Evolutionary conservation across 495 filamentous ascomycete genomes (phyloP), one percentile per base, ranked within the genome.

Genomic region (Penicillium pulvis): DNA sequence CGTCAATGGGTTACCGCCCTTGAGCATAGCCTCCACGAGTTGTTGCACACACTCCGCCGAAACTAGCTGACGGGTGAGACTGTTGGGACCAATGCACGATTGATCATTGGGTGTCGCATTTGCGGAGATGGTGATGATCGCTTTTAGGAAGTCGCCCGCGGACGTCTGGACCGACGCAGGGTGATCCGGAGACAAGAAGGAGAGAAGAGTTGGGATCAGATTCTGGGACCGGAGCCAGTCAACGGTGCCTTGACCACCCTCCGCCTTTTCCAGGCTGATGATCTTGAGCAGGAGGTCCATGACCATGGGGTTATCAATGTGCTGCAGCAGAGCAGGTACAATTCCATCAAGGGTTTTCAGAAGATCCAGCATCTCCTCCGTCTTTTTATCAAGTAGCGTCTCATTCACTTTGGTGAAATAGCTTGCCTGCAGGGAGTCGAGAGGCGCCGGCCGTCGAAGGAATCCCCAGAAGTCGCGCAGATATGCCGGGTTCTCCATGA

Each of bases 331-430:
- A 56, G 90, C 86, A 2, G 87, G 79, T 24, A 99, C 81, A 33
- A 95, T 88, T 39, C 87, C 85, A 31, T 93, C 87, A 48, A 97
- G 65, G 3, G 87, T 87, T 69, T 90, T 94, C 60, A 98, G 82
- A 49, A 98, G 85, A 16, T 87, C 86, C 44, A 99, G 74, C 92
- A 97, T 98, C 59, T 97, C 93, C 60, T 92, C 89, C 31, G 95
- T 97, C 82, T 98, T 98, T 73, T 92, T 95, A 72, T 97, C 95
- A 53, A 99, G 86, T 17, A 99, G 75, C 3, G 92, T 87, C 71
- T 99, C 94, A 75, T 97, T 98, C 62, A 99, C 91, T 69, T 98
- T 99, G 16, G 94, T 98, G 70, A 99, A 99, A 63, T 98, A 98
- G 61, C 93, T 92, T 6, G 94, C 94, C 75, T 97, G 93, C 2